Evolutionary conservation across 495 filamentous ascomycete genomes (phyloP).

Genomic region (Penicillium crystallinum): DNA sequence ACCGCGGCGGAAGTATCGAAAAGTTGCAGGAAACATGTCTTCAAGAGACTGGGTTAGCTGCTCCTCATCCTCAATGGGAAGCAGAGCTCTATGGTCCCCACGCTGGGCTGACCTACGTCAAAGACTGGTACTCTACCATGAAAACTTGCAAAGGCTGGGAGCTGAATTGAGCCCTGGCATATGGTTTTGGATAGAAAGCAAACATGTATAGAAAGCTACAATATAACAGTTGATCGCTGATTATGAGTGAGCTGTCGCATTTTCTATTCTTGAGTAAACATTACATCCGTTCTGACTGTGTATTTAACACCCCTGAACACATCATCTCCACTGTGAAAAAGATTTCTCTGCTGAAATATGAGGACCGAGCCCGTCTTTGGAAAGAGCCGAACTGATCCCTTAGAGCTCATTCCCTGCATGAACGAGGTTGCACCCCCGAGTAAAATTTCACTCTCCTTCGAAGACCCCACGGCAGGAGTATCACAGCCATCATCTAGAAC

Average conservation of each 20-base stretch:
- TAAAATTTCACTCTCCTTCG: conserved; percentile 7
- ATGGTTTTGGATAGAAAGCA: too few species aligned
- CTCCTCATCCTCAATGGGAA: conserved; percentile 36
- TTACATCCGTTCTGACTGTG: conserved; percentile 71
- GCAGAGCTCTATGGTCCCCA: conserved; percentile 32
- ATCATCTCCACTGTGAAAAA: conserved; percentile 72
- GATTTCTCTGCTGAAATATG: conserved; percentile 67
- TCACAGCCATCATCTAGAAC: neutral
- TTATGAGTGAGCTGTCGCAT: neutral
- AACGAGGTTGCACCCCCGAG: conserved; percentile 64
- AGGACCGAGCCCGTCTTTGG: conserved; percentile 68
- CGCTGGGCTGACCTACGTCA: conserved; percentile 28
- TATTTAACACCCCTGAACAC: conserved; percentile 68
- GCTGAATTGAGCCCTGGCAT: neutral
- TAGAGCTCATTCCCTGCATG: conserved; percentile 35
- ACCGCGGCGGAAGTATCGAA: conserved; percentile 36
- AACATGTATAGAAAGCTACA: neutral
- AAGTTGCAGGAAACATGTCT: conserved; percentile 28
- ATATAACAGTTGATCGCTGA: neutral
- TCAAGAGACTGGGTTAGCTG: conserved; percentile 33
- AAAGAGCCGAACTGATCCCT: conserved; percentile 53
- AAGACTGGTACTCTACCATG: conserved; percentile 29
- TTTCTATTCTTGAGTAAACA: conserved; percentile 45
- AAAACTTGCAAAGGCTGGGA: conserved; percentile 5
- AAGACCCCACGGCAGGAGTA: neutral